These are phyloP conservation scores for Triticum urartu DNA, from an alignment of 176 grass and related monocot species.

Conservation along the genomic window DNA sequence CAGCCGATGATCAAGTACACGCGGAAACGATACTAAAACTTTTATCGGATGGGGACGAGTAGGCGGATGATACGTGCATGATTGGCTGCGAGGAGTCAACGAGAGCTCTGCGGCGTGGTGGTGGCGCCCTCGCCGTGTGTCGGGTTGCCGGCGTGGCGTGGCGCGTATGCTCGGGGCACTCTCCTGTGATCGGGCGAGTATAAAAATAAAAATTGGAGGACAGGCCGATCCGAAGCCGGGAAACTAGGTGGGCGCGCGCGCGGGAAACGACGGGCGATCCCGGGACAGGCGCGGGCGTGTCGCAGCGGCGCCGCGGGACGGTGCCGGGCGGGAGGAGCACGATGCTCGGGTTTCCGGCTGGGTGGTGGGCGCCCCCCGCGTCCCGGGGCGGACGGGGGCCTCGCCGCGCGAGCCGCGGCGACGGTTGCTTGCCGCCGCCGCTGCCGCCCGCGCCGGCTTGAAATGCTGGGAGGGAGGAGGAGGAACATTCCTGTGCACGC, in stretches of 20 bases:
- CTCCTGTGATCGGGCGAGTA: background rate
- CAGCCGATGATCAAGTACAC: background rate
- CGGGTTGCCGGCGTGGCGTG: background rate
- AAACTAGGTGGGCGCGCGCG: conserved; percentile 30
- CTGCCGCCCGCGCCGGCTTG: background rate
- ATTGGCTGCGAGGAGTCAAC: background rate
- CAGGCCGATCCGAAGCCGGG: background rate
- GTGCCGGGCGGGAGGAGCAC: conserved; percentile 40
- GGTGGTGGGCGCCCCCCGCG: background rate
- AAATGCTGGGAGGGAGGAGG: too few species aligned
- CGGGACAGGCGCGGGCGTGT: background rate
- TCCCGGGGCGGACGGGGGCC: background rate
- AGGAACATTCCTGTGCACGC: background rate
- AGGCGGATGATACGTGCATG: background rate
- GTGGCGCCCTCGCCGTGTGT: background rate
- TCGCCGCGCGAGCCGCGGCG: conserved; percentile 22
- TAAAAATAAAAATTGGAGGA: too few species aligned
- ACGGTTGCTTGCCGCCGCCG: conserved; percentile 40
- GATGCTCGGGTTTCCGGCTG: conserved; percentile 28
- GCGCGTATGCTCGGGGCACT: background rate
- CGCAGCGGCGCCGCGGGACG: conserved; percentile 6
- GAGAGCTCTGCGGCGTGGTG: background rate
- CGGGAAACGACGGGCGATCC: background rate
- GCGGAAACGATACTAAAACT: background rate
- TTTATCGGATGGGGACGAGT: background rate